These are phyloP conservation scores for Paecilomyces niveus DNA, from an alignment of 2,329 filamentous ascomycete genomes.

Conservation along the genomic window DNA sequence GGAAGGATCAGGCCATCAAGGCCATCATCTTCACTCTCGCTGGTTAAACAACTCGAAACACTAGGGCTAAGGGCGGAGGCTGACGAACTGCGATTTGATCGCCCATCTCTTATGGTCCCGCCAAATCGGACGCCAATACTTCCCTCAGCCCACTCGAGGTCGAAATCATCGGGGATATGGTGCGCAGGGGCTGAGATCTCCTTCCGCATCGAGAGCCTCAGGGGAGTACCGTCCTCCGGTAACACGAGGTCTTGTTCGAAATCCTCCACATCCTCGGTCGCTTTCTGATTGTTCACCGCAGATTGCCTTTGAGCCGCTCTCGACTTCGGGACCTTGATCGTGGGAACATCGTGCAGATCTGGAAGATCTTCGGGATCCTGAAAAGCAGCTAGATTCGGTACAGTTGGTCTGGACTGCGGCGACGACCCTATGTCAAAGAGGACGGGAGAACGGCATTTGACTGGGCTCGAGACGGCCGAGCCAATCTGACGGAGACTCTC, in stretches of 20 bases:
- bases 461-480: slow-evolving; percentile 33
- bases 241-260: slow-evolving; percentile 69
- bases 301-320: not conserved
- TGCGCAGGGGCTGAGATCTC: slow-evolving; percentile 59
- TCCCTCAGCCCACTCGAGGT: slow-evolving; percentile 80
- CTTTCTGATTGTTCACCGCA: not conserved
- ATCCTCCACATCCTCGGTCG: slow-evolving; percentile 50
- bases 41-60: slow-evolving; percentile 80
- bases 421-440: slow-evolving; percentile 33
- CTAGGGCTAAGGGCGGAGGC: slow-evolving; percentile 87
- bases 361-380: slow-evolving; percentile 56
- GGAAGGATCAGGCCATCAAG: slow-evolving; percentile 86
- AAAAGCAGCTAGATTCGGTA: slow-evolving; percentile 54
- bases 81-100: slow-evolving; percentile 76
- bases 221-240: slow-evolving; percentile 55
- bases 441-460: slow-evolving; percentile 22
- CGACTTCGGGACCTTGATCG: slow-evolving; percentile 62
- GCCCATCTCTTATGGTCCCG: slow-evolving; percentile 72
- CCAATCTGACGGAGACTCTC: slow-evolving; percentile 63
- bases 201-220: slow-evolving; percentile 55
- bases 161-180: slow-evolving; percentile 65
- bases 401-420: slow-evolving; percentile 47
- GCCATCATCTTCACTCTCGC: slow-evolving; percentile 89
- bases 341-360: slow-evolving; percentile 57
- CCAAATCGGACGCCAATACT: slow-evolving; percentile 86